Base-by-base conservation (phyloP, 345 rosid species). In the Boechera stricta region DNA sequence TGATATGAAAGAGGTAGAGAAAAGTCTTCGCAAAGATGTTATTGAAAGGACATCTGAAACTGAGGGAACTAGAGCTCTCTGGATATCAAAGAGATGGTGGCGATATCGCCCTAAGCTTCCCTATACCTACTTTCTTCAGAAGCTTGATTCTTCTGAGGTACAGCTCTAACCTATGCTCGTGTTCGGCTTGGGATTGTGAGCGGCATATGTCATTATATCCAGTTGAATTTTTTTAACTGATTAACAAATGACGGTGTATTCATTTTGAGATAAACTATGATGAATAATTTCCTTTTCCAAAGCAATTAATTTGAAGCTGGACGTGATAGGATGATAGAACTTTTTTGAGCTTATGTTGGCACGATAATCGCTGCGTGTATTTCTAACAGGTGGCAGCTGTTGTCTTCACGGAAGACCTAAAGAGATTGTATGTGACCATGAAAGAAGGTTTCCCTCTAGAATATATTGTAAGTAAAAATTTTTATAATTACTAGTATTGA, bases 51-150 rank as follows among this genome's bases (percentile, higher is more conserved):
- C 75, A 64, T 71, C 86, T n/a, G 87, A 84, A 71, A 75, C 91
- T 21, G 86, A 77, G 62, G 93, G 97, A 82, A 82, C 85, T 13
- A 86, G 94, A 79, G 97, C 93, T 66, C 86, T 88, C 32, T 94
- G 98, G 98, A 94, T 94, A 83, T 85, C 98, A 38, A 94, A 94
- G 84, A 87, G 98, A 85, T 94, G 98, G 98, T 94, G 98, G 98
- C 87, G 85, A 41, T 94, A 94, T 79, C 97, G 94, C 77, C 98
- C 98, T 55, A 90, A 85, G 79, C 86, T 94, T 78, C 96, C 97
- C 32, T 94, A 94, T 65, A 90, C 92, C 52, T 94, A 90, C 82
- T 90, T 94, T 82, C 97, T 94, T 64, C 90, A 94, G 64, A 94
- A 91, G 79, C 94, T 94, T 70, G 98, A 94, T 78, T 76, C 81